These are phyloP conservation scores for Daldinia decipiens DNA, from an alignment of 495 filamentous ascomycete species.

Conservation along the genomic window DNA sequence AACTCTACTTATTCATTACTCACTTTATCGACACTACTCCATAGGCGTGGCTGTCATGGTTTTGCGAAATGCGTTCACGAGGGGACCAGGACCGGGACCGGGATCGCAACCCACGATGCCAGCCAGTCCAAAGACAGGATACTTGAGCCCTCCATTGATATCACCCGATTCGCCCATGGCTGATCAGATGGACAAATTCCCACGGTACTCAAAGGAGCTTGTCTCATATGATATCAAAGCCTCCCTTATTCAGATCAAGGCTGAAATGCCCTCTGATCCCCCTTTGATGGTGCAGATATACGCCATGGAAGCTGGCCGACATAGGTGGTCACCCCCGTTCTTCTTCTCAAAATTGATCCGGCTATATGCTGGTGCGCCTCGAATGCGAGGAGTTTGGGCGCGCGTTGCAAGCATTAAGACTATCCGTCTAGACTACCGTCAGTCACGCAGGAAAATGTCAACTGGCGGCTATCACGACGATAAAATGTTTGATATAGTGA, in stretches of 20 bases:
- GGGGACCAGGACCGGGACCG: conserved; percentile 39
- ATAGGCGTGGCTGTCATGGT: conserved; percentile 82
- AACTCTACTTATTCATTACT: conserved; percentile 85
- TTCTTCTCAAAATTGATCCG: conserved; percentile 77
- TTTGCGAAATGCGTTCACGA: conserved; percentile 76
- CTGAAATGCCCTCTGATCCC: conserved; percentile 85
- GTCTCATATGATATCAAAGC: conserved; percentile 82
- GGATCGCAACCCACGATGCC: conserved; percentile 43
- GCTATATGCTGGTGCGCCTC: conserved; percentile 86
- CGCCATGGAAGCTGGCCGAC: conserved; percentile 79
- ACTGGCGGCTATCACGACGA: conserved; percentile 70
- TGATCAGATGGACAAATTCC: conserved; percentile 48
- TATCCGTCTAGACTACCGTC: conserved; percentile 80
- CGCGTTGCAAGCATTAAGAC: conserved; percentile 84
- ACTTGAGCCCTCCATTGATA: conserved; percentile 52
- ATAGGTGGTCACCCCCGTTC: conserved; percentile 86
- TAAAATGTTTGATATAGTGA: conserved; percentile 82
- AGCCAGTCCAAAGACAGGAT: conserved; percentile 37
- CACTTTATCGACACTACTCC: conserved; percentile 94
- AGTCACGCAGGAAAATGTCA: conserved; percentile 73
- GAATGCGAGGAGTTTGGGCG: conserved; percentile 83
- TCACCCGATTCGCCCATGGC: conserved; percentile 47
- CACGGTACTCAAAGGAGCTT: conserved; percentile 64
- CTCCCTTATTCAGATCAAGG: conserved; percentile 85
- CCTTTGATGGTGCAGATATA: conserved; percentile 90